Percentiles rank a stretch among this genome's conserved stretches.
phyloP scores from a whole-genome alignment of 78 protist species.

The Bigelowiella natans region DNA sequence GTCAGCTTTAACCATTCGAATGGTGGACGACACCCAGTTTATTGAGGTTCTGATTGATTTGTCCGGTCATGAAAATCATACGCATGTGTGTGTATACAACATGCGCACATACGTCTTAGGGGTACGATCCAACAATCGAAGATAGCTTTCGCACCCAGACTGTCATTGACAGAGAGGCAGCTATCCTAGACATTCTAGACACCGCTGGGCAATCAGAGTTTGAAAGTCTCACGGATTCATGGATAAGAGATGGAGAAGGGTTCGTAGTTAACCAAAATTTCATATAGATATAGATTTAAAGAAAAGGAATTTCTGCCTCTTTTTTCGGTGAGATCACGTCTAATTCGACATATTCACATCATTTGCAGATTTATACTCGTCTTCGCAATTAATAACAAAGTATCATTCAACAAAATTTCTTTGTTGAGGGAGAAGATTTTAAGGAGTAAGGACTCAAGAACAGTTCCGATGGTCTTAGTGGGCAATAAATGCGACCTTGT shows the following conservation, averaged over 20 bases:
- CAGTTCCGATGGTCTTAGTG: constrained; percentile 54
- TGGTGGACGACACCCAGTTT: constrained; percentile 58
- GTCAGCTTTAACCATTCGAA: constrained; percentile 51
- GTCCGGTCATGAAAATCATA: background rate
- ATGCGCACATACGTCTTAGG: background rate
- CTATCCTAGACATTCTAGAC: background rate
- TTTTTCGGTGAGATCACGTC: no score
- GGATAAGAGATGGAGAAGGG: constrained; percentile 5
- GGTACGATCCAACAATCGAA: constrained; percentile 93
- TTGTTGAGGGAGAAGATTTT: no score
- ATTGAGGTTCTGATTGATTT: constrained; percentile 27
- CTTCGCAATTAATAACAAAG: no score
- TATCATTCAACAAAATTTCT: no score
- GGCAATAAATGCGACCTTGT: constrained; percentile 88
- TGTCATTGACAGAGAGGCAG: constrained; percentile 56
- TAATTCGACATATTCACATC: no score
- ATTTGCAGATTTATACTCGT: constrained; percentile 51
- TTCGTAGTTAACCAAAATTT: no score
- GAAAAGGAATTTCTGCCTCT: no score
- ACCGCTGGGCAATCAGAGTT: no score
- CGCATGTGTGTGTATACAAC: background rate
- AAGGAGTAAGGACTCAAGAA: background rate
- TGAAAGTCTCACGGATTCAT: constrained; percentile 53
- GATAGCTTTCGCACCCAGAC: constrained; percentile 83
- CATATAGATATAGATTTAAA: no score